A percentile compares a stretch with the other conserved stretches of the same genome.
These are phyloP conservation scores for Aspergillus eucalypticola DNA, from an alignment of 2,329 filamentous ascomycete species.

Conservation along the genomic window DNA sequence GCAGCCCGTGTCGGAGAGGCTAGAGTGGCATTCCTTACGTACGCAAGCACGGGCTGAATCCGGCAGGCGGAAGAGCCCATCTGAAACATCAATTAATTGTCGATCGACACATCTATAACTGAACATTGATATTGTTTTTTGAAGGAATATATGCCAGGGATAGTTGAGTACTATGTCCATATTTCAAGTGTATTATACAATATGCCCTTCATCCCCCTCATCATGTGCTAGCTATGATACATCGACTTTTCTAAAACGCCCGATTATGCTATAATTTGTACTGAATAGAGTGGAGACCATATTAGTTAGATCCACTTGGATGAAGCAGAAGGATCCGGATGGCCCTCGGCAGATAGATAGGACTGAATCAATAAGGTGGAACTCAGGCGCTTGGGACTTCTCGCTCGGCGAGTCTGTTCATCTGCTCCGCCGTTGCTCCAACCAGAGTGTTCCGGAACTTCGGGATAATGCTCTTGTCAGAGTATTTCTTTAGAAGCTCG, in stretches of 20 bases:
- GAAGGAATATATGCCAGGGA: neutral
- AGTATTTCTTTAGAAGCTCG: constrained; percentile 34
- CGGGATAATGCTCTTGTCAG: constrained; percentile 21
- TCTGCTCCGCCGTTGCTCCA: constrained; percentile 28
- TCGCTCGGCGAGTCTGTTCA: constrained; percentile 19
- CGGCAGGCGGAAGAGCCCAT: constrained; percentile 22
- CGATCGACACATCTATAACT: neutral
- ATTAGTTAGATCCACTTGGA: neutral
- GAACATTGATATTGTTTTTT: neutral
- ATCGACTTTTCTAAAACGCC: neutral
- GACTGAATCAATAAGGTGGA: no score
- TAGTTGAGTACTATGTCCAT: no score
- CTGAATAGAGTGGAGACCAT: no score
- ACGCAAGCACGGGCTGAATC: constrained; percentile 27
- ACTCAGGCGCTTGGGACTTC: neutral
- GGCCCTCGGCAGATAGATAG: no score
- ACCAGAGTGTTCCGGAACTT: constrained; percentile 18
- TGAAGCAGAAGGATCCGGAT: no score
- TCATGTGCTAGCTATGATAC: no score
- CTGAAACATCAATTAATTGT: neutral
- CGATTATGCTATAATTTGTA: neutral
- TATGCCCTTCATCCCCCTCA: no score
- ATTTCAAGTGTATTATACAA: no score
- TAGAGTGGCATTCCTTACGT: constrained; percentile 44
- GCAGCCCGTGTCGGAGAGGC: constrained; percentile 32